phyloP scores from a whole-genome alignment of 768 basidiomycete genomes.

The Lyophyllum semitale region DNA sequence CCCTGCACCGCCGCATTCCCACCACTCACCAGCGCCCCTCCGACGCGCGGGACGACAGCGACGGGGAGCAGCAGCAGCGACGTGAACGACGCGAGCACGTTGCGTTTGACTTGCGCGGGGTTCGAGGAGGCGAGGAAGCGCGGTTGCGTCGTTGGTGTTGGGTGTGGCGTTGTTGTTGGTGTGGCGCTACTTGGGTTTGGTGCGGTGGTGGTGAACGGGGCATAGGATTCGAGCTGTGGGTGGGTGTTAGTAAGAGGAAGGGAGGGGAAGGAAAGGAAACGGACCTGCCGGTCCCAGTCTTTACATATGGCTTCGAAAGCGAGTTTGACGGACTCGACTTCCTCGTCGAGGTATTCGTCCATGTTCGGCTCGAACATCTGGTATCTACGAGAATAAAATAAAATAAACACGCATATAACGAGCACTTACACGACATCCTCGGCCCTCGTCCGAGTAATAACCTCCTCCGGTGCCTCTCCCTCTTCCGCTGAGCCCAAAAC shows the following conservation, averaged over 20 bases:
- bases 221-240: constrained; percentile 12
- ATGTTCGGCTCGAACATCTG: constrained; percentile 95
- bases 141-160: constrained; percentile 25
- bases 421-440: constrained; percentile 82
- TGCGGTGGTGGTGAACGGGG: constrained; percentile 4
- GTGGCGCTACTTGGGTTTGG: constrained; percentile 10
- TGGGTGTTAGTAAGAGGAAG: constrained; percentile 5
- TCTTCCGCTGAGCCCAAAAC: constrained; percentile 56
- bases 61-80: constrained; percentile 90
- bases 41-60: constrained; percentile 90
- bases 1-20: constrained; percentile 80
- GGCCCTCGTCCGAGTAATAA: constrained; percentile 32
- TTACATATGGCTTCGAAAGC: constrained; percentile 75
- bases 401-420: neutral
- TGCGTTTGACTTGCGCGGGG: constrained; percentile 90
- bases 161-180: neutral
- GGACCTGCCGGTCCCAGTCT: constrained; percentile 78
- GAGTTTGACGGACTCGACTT: constrained; percentile 79
- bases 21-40: constrained; percentile 68
- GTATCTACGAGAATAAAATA: constrained; percentile 51
- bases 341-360: constrained; percentile 97
- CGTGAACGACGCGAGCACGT: constrained; percentile 89
- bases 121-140: constrained; percentile 85
- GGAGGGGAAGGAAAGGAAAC: constrained; percentile 13
- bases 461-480: constrained; percentile 12